Evolutionary conservation across 129 eudicot genomes (phyloP), one percentile per base, ranked within the genome.

Genomic region (Apium graveolens): DNA sequence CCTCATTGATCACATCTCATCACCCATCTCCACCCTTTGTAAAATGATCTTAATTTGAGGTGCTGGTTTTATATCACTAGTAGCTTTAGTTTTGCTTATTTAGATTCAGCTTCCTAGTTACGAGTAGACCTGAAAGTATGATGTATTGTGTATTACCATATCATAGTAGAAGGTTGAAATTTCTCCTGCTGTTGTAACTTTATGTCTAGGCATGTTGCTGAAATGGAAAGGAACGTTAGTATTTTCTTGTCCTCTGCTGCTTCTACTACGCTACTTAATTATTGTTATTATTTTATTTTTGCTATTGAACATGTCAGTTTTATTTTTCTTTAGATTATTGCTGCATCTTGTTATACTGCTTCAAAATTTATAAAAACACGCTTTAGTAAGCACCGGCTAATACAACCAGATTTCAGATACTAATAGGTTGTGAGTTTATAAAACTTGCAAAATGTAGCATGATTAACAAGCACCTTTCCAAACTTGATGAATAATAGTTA

Each of bases 151-250:
- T 68, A 34, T 9, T 51, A 76, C 73, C 75, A 24, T 38, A 27
- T 76, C 76, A 72, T 57, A 41, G 85, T 76, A 82, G 83, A 79
- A 55, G 80, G 38, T 41, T 73, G 43, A 82, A 79, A 73, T 74
- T 76, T 75, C 45, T 16, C 41, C 11, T 46, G 29, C 20, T 51
- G 83, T 80, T 74, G 77, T 43, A 73, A 41, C 76, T 43, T 24
- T 43, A 27, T 43, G 57, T 24, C 20, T 51, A 74, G 63, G 53
- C 1, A 13, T 29, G 42, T 27, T 27, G 31, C 4, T 74, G 57
- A 46, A 74, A 45, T 45, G 39, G 42, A 29, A 74, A 74, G 16
- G 35, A 37, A 8, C 53, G 14, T 21, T 17, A 39, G 43, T 72
- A 72, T 24, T 72, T 72, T 70, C 31, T 27, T 27, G 9, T 39